phyloP scores from a whole-genome alignment of 805 yeast genomes.

The Monosporozyma siamensis region DNA sequence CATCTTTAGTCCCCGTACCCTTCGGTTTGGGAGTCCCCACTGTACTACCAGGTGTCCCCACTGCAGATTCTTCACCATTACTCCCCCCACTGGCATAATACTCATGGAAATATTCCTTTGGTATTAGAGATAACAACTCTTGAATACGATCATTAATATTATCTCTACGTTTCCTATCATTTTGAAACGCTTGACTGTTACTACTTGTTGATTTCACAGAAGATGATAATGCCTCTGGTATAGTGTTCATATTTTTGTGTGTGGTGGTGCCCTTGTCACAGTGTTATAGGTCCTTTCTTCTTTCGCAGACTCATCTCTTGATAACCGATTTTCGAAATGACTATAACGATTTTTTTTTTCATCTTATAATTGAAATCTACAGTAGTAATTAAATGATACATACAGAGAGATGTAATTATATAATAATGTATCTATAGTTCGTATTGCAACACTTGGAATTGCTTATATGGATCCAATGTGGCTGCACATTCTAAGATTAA shows the following conservation, averaged over 20 bases:
- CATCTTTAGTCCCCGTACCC: conserved; percentile 67
- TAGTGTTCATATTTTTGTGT: conserved; percentile 7
- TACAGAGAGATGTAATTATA: too few species aligned
- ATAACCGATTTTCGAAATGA: too few species aligned
- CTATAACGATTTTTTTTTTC: too few species aligned
- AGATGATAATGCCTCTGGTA: conserved; percentile 14
- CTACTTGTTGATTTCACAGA: conserved; percentile 16
- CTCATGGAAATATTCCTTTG: conserved; percentile 38
- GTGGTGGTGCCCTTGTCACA: too few species aligned
- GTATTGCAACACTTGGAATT: conserved; percentile 21
- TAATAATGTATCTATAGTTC: conserved; percentile 15
- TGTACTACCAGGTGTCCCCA: conserved; percentile 8
- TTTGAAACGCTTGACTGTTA: conserved; percentile 16
- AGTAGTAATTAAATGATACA: too few species aligned
- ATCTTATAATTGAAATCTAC: too few species aligned
- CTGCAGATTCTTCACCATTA: conserved; percentile 2
- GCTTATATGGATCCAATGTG: conserved; percentile 19
- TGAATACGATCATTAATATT: conserved; percentile 51
- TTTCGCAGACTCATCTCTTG: too few species aligned
- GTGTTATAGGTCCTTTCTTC: too few species aligned
- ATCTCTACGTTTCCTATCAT: conserved; percentile 43
- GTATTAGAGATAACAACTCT: conserved; percentile 39
- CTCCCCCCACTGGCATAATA: conserved; percentile 10
- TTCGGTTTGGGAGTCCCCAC: conserved; percentile 19
- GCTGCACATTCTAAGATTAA: conserved; percentile 15